Percentiles rank a stretch among this genome's conserved stretches.
Conservation (phyloP, 768 basidiomycete species). For the Leccinum pellstonianum region DNA sequence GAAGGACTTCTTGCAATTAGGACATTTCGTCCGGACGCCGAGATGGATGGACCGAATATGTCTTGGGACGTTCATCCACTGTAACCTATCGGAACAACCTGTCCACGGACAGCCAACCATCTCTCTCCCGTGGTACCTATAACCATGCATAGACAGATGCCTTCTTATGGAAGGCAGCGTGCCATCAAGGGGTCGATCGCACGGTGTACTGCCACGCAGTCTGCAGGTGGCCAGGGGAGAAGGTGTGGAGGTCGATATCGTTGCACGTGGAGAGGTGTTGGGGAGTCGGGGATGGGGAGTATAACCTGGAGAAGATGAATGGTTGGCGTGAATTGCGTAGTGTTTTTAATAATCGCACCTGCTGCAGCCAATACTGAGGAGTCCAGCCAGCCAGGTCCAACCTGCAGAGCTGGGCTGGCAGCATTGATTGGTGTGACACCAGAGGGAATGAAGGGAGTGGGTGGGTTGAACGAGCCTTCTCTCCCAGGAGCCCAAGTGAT, state of each 20-base stretch:
- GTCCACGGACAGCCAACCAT: constrained; percentile 6
- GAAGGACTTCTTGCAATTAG: constrained; percentile 12
- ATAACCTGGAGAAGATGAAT: constrained; percentile 1
- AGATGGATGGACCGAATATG: constrained; percentile 12
- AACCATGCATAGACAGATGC: constrained; percentile 7
- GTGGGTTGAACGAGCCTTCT: background rate
- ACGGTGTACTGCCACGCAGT: background rate
- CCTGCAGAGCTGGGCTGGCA: background rate
- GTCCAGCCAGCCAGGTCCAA: constrained; percentile 1
- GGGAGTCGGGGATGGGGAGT: background rate
- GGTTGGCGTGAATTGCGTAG: background rate
- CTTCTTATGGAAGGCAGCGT: background rate
- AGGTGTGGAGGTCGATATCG: background rate
- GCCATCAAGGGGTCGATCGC: constrained; percentile 4
- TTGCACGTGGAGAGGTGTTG: background rate
- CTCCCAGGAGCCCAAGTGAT: background rate
- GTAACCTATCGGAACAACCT: constrained; percentile 6
- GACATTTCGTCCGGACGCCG: constrained; percentile 7
- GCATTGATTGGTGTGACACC: background rate
- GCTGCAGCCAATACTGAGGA: background rate
- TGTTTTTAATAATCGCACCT: background rate
- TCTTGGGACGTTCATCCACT: constrained; percentile 12
- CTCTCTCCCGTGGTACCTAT: constrained; percentile 5
- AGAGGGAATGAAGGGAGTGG: background rate
- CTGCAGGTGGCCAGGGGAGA: background rate